Percentiles rank a stretch among this genome's conserved stretches.
phyloP scores from a whole-genome alignment of 2,329 filamentous ascomycete genomes.

The Hypoxylon sp. region DNA sequence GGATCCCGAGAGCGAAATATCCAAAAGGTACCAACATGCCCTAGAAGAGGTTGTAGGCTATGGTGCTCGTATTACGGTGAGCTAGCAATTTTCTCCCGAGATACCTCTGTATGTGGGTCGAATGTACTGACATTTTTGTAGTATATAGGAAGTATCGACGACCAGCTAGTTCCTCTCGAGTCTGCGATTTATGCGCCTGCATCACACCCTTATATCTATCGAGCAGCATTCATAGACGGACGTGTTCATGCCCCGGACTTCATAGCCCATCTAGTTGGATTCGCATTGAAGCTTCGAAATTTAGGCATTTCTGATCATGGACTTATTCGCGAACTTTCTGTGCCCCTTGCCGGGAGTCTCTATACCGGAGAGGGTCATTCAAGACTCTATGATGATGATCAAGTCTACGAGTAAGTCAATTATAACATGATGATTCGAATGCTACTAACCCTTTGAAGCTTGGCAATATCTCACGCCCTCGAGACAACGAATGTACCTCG shows the following conservation, averaged over 20 bases:
- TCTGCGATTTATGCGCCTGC: slow-evolving; percentile 89
- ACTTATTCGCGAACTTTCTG: slow-evolving; percentile 88
- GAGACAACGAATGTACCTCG: slow-evolving; percentile 72
- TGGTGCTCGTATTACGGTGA: slow-evolving; percentile 78
- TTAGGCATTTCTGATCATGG: slow-evolving; percentile 93
- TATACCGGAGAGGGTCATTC: slow-evolving; percentile 95
- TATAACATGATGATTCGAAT: slow-evolving; percentile 4
- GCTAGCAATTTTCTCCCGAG: slow-evolving; percentile 6
- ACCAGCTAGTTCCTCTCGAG: slow-evolving; percentile 95
- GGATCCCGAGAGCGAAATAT: slow-evolving; percentile 82
- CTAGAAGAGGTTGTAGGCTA: slow-evolving; percentile 80
- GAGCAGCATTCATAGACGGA: slow-evolving; percentile 95
- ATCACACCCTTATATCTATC: slow-evolving; percentile 91
- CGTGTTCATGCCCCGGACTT: slow-evolving; percentile 94
- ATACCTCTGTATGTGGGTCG: background rate
- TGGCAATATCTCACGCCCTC: slow-evolving; percentile 78
- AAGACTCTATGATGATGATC: slow-evolving; percentile 87
- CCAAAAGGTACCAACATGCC: slow-evolving; percentile 81
- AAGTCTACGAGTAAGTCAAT: slow-evolving; percentile 78
- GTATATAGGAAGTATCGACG: slow-evolving; percentile 94
- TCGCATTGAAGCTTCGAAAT: slow-evolving; percentile 93
- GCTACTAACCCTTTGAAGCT: slow-evolving; percentile 51
- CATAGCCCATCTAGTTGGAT: slow-evolving; percentile 90
- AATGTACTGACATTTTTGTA: slow-evolving; percentile 27
- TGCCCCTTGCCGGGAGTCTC: slow-evolving; percentile 88